Conservation (phyloP, 768 basidiomycete species). For the Leccinum fibrillosum region DNA sequence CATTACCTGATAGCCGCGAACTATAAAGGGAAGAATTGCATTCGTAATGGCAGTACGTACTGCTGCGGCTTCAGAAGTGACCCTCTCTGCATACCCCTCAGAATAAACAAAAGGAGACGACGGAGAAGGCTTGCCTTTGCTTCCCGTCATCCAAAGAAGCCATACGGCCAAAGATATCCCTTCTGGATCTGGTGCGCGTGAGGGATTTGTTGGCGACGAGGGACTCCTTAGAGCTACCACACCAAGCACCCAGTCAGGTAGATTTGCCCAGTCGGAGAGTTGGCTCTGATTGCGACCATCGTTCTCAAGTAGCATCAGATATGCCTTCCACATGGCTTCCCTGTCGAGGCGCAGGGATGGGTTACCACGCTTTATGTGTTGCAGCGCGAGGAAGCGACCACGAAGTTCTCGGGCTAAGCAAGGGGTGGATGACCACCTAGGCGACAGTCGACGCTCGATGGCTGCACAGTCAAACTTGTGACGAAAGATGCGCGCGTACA, state of each 20-base stretch:
- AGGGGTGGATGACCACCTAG: slow-evolving; percentile 35
- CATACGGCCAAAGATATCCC: slow-evolving; percentile 40
- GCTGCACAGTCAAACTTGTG: slow-evolving; percentile 45
- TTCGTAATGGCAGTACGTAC: slow-evolving; percentile 28
- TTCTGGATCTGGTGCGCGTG: slow-evolving; percentile 32
- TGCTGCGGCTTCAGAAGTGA: slow-evolving; percentile 28
- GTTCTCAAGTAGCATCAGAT: slow-evolving; percentile 53
- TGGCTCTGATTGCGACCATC: slow-evolving; percentile 46
- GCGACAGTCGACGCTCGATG: slow-evolving; percentile 36
- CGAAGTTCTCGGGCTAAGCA: slow-evolving; percentile 43
- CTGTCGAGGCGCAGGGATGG: slow-evolving; percentile 15
- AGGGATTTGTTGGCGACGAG: background rate
- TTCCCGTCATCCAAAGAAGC: slow-evolving; percentile 47
- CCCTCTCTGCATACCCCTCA: slow-evolving; percentile 29
- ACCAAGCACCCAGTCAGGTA: slow-evolving; percentile 28
- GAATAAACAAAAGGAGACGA: slow-evolving; percentile 2
- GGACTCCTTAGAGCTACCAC: slow-evolving; percentile 12
- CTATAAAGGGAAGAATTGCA: slow-evolving; percentile 39
- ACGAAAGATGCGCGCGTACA: slow-evolving; percentile 44
- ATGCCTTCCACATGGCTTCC: slow-evolving; percentile 53
- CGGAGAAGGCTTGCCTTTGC: slow-evolving; percentile 31
- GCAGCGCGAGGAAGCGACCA: slow-evolving; percentile 39
- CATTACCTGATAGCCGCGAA: slow-evolving; percentile 41
- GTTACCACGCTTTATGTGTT: slow-evolving; percentile 36
- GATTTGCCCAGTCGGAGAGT: slow-evolving; percentile 39